Base-by-base conservation (phyloP, 2,329 filamentous ascomycete species). In the Alternaria triticina region DNA sequence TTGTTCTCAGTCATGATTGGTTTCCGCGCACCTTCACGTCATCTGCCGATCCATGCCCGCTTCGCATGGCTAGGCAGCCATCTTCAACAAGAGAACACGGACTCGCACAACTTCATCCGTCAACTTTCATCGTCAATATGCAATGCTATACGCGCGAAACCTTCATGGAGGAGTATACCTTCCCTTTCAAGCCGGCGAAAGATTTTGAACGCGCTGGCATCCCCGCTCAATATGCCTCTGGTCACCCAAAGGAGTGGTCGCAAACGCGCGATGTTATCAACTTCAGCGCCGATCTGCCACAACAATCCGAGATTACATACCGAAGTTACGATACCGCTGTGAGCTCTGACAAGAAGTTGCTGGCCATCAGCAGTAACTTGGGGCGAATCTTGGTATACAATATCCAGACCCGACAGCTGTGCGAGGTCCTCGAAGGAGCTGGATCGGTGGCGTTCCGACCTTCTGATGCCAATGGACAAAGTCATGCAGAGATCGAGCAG, bases 341-440 rank as follows among this genome's bases (percentile, higher is more conserved):
- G 12, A 74, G 70, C 46, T 55, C 59, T 8, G 73, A 77, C 28
- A 28, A 57, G 7, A 74, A 70, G 58, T 43, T 77, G 13, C 49
- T 76, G 10, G 74, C 74, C 1, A 70, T 76, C 47, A 69, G 67
- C 15, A 71, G 66, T 1, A 45, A 11, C 6, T 6, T 30, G 10
- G 63, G 66, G 36, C 51, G 61, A 1, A 68, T 74, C 10, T 22
- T 71, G 15, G 57, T 77, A 3, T 74, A 74, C 52, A 63, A 75
- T 22, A 54, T 77, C 30, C 60, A 36, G 1, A 64, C 69, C 6
- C 67, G 68, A 47, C 69, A 75, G 50, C 47, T 75, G 20, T 62
- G 73, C 17, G 68, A 72, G 22, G 52, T 63, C 11, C 64, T 77
- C n/a, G 69, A 75, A 54, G 74, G 74, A 13, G 57, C 57, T 22